Conservation (phyloP, 768 basidiomycete species). For the Russula sp. region DNA sequence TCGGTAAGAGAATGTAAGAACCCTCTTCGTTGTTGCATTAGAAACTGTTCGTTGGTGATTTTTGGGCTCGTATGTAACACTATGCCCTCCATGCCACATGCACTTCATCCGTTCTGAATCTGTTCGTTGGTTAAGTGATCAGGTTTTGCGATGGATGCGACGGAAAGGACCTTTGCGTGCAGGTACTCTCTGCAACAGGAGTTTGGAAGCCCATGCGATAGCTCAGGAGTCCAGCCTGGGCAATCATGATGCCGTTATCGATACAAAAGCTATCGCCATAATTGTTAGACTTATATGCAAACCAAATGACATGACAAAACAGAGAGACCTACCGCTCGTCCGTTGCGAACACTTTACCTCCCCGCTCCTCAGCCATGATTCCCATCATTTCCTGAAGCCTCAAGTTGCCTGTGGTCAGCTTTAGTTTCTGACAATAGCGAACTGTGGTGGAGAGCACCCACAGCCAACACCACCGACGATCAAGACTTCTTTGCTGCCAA, state of each 20-base stretch:
- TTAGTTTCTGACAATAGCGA: not conserved
- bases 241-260: slow-evolving; percentile 99
- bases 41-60: not conserved
- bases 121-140: slow-evolving; percentile 27
- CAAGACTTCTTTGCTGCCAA: slow-evolving; percentile 90
- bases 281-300: not conserved
- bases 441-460: slow-evolving; percentile 37
- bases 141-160: not conserved
- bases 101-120: slow-evolving; percentile 93
- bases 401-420: slow-evolving; percentile 60
- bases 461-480: slow-evolving; percentile 99
- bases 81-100: slow-evolving; percentile 81
- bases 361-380: slow-evolving; percentile 88
- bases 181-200: slow-evolving; percentile 69
- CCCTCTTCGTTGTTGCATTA: not conserved
- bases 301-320: not conserved
- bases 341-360: slow-evolving; percentile 86
- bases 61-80: slow-evolving; percentile 15
- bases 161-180: slow-evolving; percentile 75
- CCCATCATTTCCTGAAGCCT: slow-evolving; percentile 98
- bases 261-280: slow-evolving; percentile 68
- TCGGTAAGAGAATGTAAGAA: not conserved
- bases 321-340: slow-evolving; percentile 70
- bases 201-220: slow-evolving; percentile 87
- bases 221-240: slow-evolving; percentile 89